phyloP scores from a whole-genome alignment of 2,329 filamentous ascomycete species.

The Thelonectria discophora region DNA sequence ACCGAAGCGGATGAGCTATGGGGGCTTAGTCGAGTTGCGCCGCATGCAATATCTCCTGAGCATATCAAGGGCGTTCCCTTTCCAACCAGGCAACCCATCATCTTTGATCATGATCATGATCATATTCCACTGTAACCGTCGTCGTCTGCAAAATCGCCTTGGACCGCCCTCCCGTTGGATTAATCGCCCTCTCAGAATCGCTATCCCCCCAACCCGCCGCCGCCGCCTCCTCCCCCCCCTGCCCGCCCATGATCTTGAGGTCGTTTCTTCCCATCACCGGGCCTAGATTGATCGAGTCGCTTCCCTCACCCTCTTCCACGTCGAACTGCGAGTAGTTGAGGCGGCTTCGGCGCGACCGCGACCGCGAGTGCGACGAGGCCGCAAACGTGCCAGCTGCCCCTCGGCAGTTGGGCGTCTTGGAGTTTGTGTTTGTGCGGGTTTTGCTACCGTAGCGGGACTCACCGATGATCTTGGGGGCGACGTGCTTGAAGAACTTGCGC shows the following conservation, averaged over 20 bases:
- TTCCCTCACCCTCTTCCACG: constrained; percentile 17
- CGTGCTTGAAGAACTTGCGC: constrained; percentile 50
- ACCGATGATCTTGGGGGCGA: constrained; percentile 47
- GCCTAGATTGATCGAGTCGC: constrained; percentile 21
- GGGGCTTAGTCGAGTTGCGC: no score
- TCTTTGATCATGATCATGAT: neutral
- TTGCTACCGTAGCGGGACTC: constrained; percentile 39
- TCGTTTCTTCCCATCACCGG: constrained; percentile 25
- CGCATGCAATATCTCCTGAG: no score
- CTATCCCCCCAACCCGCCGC: constrained; percentile 31
- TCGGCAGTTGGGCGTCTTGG: constrained; percentile 25
- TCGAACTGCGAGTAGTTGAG: constrained; percentile 37
- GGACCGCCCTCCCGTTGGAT: constrained; percentile 13
- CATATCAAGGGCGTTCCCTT: neutral
- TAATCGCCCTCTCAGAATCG: constrained; percentile 36
- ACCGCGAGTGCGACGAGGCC: constrained; percentile 14
- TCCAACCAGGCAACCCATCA: neutral
- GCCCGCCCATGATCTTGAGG: constrained; percentile 27
- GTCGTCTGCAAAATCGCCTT: constrained; percentile 37
- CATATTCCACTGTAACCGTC: constrained; percentile 38
- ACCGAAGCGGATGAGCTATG: no score
- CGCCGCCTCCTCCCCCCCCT: constrained; percentile 25
- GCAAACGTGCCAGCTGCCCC: no score
- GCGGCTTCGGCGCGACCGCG: constrained; percentile 29
- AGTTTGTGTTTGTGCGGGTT: constrained; percentile 25